Percentiles rank a stretch among this genome's conserved stretches.
Evolutionary conservation across 352 stramenopile genomes (phyloP).

Genomic region (Pythium brachiatum): DNA sequence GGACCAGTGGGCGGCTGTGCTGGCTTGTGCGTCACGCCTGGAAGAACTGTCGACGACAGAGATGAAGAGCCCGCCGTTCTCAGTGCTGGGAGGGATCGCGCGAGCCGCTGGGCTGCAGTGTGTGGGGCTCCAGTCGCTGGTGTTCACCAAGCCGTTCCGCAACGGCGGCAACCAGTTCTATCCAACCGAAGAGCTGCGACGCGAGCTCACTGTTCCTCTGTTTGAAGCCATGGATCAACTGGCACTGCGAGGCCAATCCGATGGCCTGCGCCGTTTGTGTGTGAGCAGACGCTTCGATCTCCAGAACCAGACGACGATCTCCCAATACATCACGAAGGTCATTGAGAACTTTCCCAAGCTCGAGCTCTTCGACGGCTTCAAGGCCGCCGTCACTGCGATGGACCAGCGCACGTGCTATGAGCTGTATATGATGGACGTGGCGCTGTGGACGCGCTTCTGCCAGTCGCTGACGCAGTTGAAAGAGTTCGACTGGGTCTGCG

Average conservation of each 20-base stretch:
- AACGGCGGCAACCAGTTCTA: neutral
- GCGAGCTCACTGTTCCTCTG: neutral
- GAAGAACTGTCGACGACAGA: neutral
- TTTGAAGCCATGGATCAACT: neutral
- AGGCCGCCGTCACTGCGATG: neutral
- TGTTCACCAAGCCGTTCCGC: neutral
- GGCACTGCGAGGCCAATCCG: neutral
- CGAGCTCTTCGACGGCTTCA: slow-evolving; percentile 6
- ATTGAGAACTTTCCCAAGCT: neutral
- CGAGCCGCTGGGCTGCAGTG: neutral
- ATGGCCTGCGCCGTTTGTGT: neutral
- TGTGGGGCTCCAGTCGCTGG: neutral
- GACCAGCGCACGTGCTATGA: slow-evolving; percentile 1
- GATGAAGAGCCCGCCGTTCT: neutral
- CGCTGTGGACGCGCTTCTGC: slow-evolving; percentile 43
- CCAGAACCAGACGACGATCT: neutral
- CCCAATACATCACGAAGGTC: neutral
- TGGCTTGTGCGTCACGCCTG: neutral
- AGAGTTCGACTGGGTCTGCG: slow-evolving; percentile 11
- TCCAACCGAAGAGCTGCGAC: neutral
- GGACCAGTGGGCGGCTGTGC: neutral
- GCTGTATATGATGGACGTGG: slow-evolving; percentile 32
- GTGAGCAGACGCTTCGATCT: neutral
- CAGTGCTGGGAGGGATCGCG: neutral
- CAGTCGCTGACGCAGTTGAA: slow-evolving; percentile 17